Evolutionary conservation across 1,284 basidiomycete genomes (phyloP).

Genomic region (Vanrija pseudolonga): DNA sequence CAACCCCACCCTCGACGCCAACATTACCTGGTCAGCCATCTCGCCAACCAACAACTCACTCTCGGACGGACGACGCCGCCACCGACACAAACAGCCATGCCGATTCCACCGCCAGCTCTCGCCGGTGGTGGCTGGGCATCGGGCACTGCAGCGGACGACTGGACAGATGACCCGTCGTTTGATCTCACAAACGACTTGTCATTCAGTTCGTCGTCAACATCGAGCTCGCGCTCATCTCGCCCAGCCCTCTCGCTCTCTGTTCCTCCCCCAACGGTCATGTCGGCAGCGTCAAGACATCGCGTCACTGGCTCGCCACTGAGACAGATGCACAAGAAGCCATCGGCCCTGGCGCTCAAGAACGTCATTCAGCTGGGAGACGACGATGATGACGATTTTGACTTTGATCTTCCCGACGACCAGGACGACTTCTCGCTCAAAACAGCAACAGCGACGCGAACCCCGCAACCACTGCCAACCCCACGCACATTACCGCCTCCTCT

Average conservation of each 20-base stretch:
- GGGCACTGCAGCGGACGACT: conserved; percentile 35
- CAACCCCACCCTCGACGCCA: not conserved
- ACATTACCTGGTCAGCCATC: not conserved
- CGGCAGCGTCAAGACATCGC: not conserved
- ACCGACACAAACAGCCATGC: conserved; percentile 3
- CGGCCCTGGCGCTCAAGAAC: not conserved
- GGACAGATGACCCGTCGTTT: conserved; percentile 42
- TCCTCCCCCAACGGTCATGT: not conserved
- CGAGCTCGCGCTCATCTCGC: conserved; percentile 15
- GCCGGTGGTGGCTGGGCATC: conserved; percentile 4
- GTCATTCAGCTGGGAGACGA: conserved; percentile 10
- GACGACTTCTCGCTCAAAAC: conserved; percentile 7
- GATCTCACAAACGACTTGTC: conserved; percentile 23
- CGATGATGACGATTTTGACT: conserved; percentile 27
- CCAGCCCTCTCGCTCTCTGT: conserved; percentile 6
- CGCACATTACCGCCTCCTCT: not conserved
- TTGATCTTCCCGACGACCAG: conserved; percentile 14
- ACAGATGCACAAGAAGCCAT: conserved; percentile 17
- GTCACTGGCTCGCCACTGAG: conserved; percentile 27
- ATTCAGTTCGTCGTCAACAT: conserved; percentile 18
- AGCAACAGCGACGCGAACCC: not conserved
- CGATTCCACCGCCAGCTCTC: conserved; percentile 23
- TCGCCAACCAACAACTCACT: not conserved
- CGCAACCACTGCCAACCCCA: too few species aligned
- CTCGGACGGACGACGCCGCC: not conserved